Conservation (phyloP, 192 early-diverging fungal species). For the Mortierella alpina region DNA sequence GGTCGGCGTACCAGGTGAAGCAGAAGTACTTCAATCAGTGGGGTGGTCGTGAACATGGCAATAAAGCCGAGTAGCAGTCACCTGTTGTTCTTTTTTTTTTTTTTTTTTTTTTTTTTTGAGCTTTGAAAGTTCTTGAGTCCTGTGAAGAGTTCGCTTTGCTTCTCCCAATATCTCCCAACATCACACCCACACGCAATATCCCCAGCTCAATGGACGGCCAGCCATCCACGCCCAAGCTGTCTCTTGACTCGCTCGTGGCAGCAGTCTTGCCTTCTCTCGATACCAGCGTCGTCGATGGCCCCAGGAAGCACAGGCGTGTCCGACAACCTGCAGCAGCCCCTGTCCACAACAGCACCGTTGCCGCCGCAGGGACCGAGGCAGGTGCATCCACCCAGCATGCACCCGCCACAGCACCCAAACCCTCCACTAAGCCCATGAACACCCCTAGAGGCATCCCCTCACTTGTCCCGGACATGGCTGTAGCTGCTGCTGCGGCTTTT, state of each 20-base stretch:
- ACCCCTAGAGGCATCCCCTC: background rate
- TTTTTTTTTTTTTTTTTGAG: conserved; percentile 5
- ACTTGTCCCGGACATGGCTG: conserved; percentile 9
- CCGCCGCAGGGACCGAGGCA: background rate
- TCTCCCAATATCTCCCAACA: background rate
- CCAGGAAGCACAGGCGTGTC: conserved; percentile 39
- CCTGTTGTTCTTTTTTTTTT: background rate
- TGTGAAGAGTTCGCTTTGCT: background rate
- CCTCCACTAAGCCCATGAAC: background rate
- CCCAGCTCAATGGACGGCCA: background rate
- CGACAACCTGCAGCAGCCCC: conserved; percentile 12
- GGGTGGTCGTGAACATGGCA: background rate
- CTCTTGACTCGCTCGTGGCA: conserved; percentile 39
- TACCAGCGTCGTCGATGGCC: background rate
- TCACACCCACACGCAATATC: background rate
- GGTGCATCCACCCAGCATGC: background rate
- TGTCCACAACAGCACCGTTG: background rate
- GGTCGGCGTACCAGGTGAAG: conserved; percentile 12
- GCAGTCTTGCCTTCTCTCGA: conserved; percentile 26
- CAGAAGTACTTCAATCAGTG: conserved; percentile 8
- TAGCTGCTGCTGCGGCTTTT: conserved; percentile 11
- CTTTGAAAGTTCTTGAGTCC: background rate
- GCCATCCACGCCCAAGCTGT: conserved; percentile 14
- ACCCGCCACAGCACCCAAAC: background rate
- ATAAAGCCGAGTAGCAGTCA: background rate